Base-by-base conservation (phyloP, 129 eudicot genomes). In the Artemisia argyi region DNA sequence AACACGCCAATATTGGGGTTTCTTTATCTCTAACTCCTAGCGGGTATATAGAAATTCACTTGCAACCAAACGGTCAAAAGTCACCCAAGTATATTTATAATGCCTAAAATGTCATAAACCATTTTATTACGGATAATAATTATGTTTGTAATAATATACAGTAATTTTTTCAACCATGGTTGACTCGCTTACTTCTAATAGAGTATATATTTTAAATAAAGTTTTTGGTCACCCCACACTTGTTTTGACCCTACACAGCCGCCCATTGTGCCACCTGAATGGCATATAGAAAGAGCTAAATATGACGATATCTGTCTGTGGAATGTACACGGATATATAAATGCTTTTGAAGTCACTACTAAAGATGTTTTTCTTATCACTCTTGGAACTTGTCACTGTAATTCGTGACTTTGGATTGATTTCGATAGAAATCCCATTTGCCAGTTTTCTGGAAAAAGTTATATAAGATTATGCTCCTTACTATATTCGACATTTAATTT, bases 251-350 rank as follows among this genome's bases (percentile, higher is more conserved):
- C 16, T 1, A 60, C 16, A n/a, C 19, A 26, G 30, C 30, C 65
- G 4, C 42, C 46, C 19, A 28, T 26, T 16, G 26, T 60, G 39
- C 44, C 46, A 14, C 46, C 65, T 4, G 55, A 58, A 46, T 22
- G 46, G 3, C 26, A 44, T 58, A 58, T 71, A 58, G 52, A 50
- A 52, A 69, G 71, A 69, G 51, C 10, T 39, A 39, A 39, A 39
- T 39, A 6, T 39, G 61, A 26, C 26, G 10, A 7, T 8, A 10
- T 32, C 11, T n/a, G 15, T 22, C 44, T 11, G 17, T 59, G 28
- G 42, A 59, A 24, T 20, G 8, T 3, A 24, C 39, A 58, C 4
- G 26, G 64, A 24, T 59, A 22, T 59, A 59, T 10, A 4, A 59
- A 9, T 11, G 42, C 64, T 59, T 59, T 59, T n/a, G n/a, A n/a